Base-by-base conservation (phyloP, 768 basidiomycete genomes). In the Neoboletus magnificus region DNA sequence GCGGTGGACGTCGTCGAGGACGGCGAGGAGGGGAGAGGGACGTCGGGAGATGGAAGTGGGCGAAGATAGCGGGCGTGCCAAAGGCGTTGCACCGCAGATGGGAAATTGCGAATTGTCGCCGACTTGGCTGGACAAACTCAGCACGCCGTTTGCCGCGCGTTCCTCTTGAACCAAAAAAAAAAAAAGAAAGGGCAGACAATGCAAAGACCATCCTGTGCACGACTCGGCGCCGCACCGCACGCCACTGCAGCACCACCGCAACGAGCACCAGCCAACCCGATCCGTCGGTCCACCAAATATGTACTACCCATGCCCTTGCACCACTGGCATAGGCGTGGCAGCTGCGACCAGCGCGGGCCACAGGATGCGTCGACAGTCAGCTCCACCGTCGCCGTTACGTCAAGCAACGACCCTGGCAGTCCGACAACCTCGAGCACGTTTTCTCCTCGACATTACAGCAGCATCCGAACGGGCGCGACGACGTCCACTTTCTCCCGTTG, bases 61-160 rank as follows among this genome's bases (percentile, higher is more conserved):
- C 55, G 56, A 60, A 67, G 68, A 72, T 62, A 25, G 43, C 54
- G 40, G 60, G 68, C 70, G 70, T 62, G 58, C 60, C 51, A 71
- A 66, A 71, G 69, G 67, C 62, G 57, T 60, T 53, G 58, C 61
- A 66, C 58, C 62, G 64, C 67, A 68, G 69, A 73, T 74, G 73
- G 70, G 72, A 74, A 74, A 57, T 57, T 58, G n/a, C 25, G 41
- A 61, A 60, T 44, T 46, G 56, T 36, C 48, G 52, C 47, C 59
- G 59, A 55, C 59, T 69, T 52, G 50, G 57, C 45, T 56, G 48
- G 48, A 50, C 53, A 66, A 70, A 70, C 69, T 66, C 63, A 67
- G 67, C 68, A 71, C 68, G 68, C 66, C 62, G 43, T 60, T 63
- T 67, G 64, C 66, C 64, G 64, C 64, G 64, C 37, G 56, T 44